phyloP scores from a whole-genome alignment of 768 basidiomycete species.

The Pleurotus eryngii region DNA sequence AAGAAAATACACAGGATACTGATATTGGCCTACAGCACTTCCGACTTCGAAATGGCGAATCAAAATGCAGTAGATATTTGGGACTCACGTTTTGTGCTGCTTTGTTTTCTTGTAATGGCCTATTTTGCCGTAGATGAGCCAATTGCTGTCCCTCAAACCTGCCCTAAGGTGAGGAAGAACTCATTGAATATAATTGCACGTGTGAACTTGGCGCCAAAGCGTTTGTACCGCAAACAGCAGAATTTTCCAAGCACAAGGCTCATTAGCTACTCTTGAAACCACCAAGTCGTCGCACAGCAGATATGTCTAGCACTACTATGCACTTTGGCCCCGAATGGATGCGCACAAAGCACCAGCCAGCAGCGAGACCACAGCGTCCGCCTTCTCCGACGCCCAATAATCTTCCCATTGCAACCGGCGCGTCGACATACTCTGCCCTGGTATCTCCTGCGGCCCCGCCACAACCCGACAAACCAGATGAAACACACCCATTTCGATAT shows the following conservation, averaged over 20 bases:
- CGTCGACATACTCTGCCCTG: constrained; percentile 69
- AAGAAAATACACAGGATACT: neutral
- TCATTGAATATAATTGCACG: constrained; percentile 33
- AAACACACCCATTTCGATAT: constrained; percentile 79
- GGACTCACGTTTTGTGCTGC: neutral
- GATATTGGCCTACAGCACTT: constrained; percentile 41
- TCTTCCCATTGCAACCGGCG: constrained; percentile 39
- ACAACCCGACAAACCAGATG: constrained; percentile 55
- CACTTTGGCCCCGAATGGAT: constrained; percentile 95
- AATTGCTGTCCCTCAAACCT: constrained; percentile 18
- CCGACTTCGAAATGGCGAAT: constrained; percentile 74
- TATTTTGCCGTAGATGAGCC: no score
- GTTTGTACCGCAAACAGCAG: constrained; percentile 21
- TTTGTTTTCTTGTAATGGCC: no score
- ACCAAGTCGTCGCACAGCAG: constrained; percentile 15
- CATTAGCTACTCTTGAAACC: constrained; percentile 18
- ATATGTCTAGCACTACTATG: constrained; percentile 66
- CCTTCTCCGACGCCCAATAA: constrained; percentile 57
- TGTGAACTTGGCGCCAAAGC: constrained; percentile 24
- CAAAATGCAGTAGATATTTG: constrained; percentile 35
- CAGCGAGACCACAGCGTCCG: constrained; percentile 49
- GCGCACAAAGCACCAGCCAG: constrained; percentile 69
- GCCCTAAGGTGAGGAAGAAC: constrained; percentile 33
- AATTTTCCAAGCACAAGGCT: constrained; percentile 30
- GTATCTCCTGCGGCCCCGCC: constrained; percentile 52